A percentile compares a stretch with the other conserved stretches of the same genome.
These are phyloP conservation scores for Sechiopsis laciniata DNA, from an alignment of 306 rosid genomes.

Conservation along the genomic window DNA sequence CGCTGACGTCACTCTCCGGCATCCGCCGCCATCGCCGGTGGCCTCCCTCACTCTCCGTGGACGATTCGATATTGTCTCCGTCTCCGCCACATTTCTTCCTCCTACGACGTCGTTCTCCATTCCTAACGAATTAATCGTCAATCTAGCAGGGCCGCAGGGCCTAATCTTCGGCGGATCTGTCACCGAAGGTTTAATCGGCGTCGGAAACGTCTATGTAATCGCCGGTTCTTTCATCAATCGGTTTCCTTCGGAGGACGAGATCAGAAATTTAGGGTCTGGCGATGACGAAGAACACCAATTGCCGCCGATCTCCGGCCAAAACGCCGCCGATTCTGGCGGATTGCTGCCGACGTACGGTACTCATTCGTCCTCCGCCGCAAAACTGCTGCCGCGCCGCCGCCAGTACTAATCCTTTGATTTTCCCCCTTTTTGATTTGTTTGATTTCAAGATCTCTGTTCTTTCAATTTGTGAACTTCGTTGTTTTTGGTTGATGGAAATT, in stretches of 20 bases:
- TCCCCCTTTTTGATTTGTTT: not conserved
- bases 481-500: too few relatives aligned
- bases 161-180: constrained; percentile 93
- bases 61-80: constrained; percentile 73
- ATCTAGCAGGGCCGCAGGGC: constrained; percentile 87
- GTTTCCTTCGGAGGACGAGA: constrained; percentile 56
- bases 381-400: constrained; percentile 36
- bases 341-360: constrained; percentile 50
- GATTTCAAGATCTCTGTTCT: not conserved
- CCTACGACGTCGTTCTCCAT: constrained; percentile 26
- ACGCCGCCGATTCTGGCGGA: constrained; percentile 22
- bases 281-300: constrained; percentile 36
- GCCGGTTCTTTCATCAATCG: constrained; percentile 74
- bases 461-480: too few relatives aligned
- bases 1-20: constrained; percentile 75
- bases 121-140: constrained; percentile 59
- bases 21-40: constrained; percentile 66
- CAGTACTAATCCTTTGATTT: constrained; percentile 2
- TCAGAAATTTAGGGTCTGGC: constrained; percentile 28
- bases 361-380: constrained; percentile 62
- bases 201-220: constrained; percentile 59
- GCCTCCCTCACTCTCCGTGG: constrained; percentile 88
- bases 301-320: constrained; percentile 12
- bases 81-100: constrained; percentile 65
- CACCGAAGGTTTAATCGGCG: constrained; percentile 49